Base-by-base conservation (phyloP, 352 stramenopile genomes). In the Albugo candida region DNA sequence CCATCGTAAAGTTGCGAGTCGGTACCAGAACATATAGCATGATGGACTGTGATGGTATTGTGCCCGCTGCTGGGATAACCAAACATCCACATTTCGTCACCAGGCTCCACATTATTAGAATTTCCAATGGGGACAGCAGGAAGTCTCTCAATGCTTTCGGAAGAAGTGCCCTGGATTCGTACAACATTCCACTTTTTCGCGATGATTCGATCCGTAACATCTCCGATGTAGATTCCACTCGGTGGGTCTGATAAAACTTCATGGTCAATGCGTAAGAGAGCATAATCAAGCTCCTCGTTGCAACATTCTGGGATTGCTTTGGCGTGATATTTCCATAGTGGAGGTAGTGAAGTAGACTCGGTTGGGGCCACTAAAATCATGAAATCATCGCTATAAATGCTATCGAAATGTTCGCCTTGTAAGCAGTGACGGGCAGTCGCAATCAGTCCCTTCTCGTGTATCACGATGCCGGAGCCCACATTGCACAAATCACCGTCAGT, bases 11-110 rank as follows among this genome's bases (percentile, higher is more conserved):
- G 59, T 59, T 91, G 78, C 47, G 74, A 86, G 53, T 91, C 78
- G 20, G 78, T 91, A 41, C 78, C 78, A 2, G 78, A 91, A 54
- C 78, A 91, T 49, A 91, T 91, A n/a, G 78, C 78, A 49, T 87
- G 75, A 54, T 91, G 78, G 48, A 91, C 78, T 1, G 78, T 91
- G 59, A 91, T 91, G 18, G 78, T 91, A 54, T 91, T 91, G 63
- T 91, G 78, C 16, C 78, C 78, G 40, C 72, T 86, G 56, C 78
- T 91, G 16, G 78, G 78, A 46, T 91, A 91, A 11, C 78, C 78
- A 63, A 91, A 91, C 78, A 91, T 91, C 78, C 78, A 91, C 75
- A 91, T 86, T 48, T 91, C 78, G 51, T 91, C 78, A 19, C 78
- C 78, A 13, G 78, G 78, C 49, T 91, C 78, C 16, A 91, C 67